Conservation (phyloP, 257 asterid species). For the Solanum piurae region DNA sequence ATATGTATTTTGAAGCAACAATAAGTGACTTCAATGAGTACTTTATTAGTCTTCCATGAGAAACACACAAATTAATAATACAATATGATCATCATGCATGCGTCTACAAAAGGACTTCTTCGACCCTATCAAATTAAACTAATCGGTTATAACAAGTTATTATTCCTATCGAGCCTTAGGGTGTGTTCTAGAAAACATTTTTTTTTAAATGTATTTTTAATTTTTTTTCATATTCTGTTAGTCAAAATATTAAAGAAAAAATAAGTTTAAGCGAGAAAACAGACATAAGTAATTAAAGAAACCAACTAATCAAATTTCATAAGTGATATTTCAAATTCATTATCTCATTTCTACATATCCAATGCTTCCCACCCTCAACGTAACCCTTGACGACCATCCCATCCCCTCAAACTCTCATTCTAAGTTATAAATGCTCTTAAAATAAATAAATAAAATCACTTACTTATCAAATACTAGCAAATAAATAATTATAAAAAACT, state of each 20-base stretch:
- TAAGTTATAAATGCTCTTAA: neutral
- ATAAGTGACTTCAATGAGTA: neutral
- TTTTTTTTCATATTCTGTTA: neutral
- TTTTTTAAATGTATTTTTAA: too few relatives aligned
- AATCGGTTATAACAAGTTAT: neutral
- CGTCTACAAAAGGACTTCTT: neutral
- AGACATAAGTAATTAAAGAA: neutral
- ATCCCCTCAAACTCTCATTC: neutral
- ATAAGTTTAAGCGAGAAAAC: neutral
- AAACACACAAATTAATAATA: neutral
- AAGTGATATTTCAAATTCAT: neutral
- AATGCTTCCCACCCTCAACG: neutral
- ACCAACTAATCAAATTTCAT: neutral
- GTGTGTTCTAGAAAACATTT: too few relatives aligned
- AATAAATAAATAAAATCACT: neutral
- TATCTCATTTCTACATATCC: neutral
- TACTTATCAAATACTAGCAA: neutral
- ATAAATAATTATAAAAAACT: neutral
- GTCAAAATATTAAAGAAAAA: neutral
- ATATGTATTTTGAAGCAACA: neutral
- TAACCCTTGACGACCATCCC: neutral
- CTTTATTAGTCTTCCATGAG: neutral
- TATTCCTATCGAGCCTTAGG: neutral
- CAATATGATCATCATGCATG: neutral
- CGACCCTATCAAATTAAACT: neutral